Percentiles rank a stretch among this genome's conserved stretches.
These are phyloP conservation scores for Dictyostelium firmibasis DNA, from an alignment of 78 protist genomes.

Conservation along the genomic window DNA sequence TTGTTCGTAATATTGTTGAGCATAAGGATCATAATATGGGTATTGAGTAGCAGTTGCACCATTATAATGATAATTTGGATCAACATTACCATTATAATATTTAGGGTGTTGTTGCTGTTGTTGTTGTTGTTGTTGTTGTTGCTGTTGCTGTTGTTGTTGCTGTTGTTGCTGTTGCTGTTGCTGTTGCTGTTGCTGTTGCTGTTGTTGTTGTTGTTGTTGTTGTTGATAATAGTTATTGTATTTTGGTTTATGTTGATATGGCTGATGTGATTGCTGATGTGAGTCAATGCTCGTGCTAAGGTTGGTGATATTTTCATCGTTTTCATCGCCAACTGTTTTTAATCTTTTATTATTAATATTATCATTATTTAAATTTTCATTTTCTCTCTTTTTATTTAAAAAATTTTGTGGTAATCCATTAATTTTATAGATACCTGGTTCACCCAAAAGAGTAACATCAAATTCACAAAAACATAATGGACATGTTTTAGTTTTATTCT, in stretches of 20 bases:
- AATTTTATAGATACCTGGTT: background rate
- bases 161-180: background rate
- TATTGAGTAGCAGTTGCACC: background rate
- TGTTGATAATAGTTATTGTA: background rate
- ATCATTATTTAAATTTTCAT: background rate
- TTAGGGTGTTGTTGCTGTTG: background rate
- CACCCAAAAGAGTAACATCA: background rate
- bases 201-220: background rate
- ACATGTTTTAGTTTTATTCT: background rate
- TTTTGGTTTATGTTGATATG: conserved; percentile 2
- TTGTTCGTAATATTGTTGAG: background rate
- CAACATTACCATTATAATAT: background rate
- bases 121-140: background rate
- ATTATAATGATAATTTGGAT: background rate
- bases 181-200: background rate
- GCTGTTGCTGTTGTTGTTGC: background rate
- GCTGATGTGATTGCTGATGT: background rate
- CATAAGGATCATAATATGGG: background rate
- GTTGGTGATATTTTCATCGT: background rate
- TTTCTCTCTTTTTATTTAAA: conserved; percentile 2
- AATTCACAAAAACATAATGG: conserved; percentile 1
- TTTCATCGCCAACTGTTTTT: background rate
- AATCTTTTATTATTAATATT: background rate
- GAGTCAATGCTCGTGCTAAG: background rate
- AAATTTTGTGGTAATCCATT: conserved; percentile 1